Evolutionary conservation across 2,329 filamentous ascomycete genomes (phyloP).

Genomic region (Trichoderma sp.): DNA sequence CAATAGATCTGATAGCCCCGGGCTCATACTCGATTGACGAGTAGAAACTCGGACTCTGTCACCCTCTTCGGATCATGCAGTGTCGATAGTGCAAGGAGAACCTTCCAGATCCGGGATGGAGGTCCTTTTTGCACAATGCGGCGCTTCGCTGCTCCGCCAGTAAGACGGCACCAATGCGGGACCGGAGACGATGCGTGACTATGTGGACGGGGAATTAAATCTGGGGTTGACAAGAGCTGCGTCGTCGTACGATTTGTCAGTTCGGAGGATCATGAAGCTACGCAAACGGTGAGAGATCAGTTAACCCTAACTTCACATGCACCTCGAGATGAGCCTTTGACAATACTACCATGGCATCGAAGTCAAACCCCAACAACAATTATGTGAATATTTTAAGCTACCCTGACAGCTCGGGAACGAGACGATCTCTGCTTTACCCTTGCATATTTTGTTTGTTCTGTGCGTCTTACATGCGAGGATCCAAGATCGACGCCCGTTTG

Average conservation of each 20-base stretch:
- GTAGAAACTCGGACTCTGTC: background rate
- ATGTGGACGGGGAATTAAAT: background rate
- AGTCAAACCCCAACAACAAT: background rate
- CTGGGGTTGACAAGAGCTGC: background rate
- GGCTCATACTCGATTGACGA: slow-evolving; percentile 2
- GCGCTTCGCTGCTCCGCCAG: slow-evolving; percentile 11
- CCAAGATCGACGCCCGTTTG: background rate
- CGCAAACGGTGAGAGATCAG: background rate
- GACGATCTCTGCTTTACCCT: background rate
- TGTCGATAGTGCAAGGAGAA: slow-evolving; percentile 10
- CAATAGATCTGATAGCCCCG: slow-evolving; percentile 5
- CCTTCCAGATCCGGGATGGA: slow-evolving; percentile 18
- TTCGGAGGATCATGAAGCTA: background rate
- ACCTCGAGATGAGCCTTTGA: background rate
- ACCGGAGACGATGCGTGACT: background rate
- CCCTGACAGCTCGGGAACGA: background rate
- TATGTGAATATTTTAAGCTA: background rate
- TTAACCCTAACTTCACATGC: background rate
- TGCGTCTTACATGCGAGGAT: background rate
- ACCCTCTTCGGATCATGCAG: background rate
- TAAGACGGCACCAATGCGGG: slow-evolving; percentile 5
- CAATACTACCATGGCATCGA: no score
- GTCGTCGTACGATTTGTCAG: background rate
- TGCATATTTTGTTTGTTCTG: background rate
- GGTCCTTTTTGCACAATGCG: background rate